These are phyloP conservation scores for Globisporangium irregulare DNA, from an alignment of 352 stramenopile species.

Conservation along the genomic window DNA sequence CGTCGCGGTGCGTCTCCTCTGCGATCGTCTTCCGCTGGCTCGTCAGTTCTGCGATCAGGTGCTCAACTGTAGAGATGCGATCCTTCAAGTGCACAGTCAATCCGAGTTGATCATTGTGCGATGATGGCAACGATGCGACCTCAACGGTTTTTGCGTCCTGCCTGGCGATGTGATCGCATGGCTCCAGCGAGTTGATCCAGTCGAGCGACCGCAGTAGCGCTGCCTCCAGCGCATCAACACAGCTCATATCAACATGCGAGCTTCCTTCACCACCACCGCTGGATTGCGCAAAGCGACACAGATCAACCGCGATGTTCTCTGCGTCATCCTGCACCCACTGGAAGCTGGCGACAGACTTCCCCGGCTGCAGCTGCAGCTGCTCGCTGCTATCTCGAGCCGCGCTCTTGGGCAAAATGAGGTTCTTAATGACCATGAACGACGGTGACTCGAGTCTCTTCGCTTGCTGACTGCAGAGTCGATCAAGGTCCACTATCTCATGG, in stretches of 20 bases:
- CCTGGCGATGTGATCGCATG: conserved; percentile 17
- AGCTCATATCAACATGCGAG: conserved; percentile 7
- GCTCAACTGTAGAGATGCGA: conserved; percentile 11
- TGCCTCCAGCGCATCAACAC: conserved; percentile 17
- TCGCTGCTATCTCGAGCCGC: not conserved
- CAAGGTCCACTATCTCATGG: conserved; percentile 27
- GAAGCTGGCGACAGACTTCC: not conserved
- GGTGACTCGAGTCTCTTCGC: conserved; percentile 13
- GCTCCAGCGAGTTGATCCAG: conserved; percentile 34
- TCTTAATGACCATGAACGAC: conserved; percentile 40
- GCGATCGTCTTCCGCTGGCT: not conserved
- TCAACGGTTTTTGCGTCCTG: not conserved
- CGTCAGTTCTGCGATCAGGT: conserved; percentile 12
- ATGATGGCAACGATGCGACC: not conserved
- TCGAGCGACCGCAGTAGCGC: conserved; percentile 31
- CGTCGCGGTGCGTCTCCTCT: not conserved
- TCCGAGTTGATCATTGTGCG: not conserved
- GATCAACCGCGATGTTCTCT: conserved; percentile 35
- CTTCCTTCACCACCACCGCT: too few relatives aligned
- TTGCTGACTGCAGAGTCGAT: conserved; percentile 23
- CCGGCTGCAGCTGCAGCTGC: not conserved
- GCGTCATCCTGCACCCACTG: conserved; percentile 38
- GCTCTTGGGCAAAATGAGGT: conserved; percentile 22
- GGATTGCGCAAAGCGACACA: conserved; percentile 33
- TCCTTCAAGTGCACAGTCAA: not conserved